Percentiles rank a stretch among this genome's conserved stretches.
Evolutionary conservation across 805 yeast species (phyloP).

Genomic region (Jamesozyma rosinii): DNA sequence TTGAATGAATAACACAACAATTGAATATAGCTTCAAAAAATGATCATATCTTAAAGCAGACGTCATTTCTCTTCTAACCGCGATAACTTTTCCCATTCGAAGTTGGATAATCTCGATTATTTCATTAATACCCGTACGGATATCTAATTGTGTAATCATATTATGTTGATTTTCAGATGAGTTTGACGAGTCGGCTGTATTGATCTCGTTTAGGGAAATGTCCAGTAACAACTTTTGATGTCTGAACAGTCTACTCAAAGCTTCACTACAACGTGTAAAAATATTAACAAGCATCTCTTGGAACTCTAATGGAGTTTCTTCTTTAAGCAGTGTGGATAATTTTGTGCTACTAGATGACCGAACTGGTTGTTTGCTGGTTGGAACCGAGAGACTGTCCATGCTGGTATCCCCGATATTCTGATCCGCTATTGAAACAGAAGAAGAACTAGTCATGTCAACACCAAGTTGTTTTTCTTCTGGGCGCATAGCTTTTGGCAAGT

Average conservation of each 20-base stretch:
- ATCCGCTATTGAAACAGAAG: conserved; percentile 1
- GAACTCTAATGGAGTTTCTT: conserved; percentile 65
- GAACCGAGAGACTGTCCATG: neutral
- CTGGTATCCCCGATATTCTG: conserved; percentile 2
- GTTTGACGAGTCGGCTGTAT: conserved; percentile 13
- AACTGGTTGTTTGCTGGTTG: conserved; percentile 7
- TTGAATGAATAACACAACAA: conserved; percentile 58
- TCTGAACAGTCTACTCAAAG: conserved; percentile 59
- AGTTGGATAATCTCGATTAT: conserved; percentile 66
- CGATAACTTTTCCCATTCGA: conserved; percentile 67
- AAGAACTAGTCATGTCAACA: neutral
- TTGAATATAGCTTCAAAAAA: conserved; percentile 57
- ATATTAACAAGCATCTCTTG: conserved; percentile 56
- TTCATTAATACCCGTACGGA: conserved; percentile 52
- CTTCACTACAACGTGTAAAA: conserved; percentile 58
- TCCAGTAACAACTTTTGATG: conserved; percentile 78
- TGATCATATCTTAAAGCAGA: conserved; percentile 47
- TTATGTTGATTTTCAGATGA: conserved; percentile 26
- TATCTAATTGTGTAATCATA: conserved; percentile 52
- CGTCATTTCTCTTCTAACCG: conserved; percentile 66
- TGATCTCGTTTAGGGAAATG: conserved; percentile 44
- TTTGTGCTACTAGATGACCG: conserved; percentile 29
- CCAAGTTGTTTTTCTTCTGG: neutral
- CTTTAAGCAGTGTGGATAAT: conserved; percentile 44
- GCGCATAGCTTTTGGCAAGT: conserved; percentile 44